A percentile compares a stretch with the other conserved stretches of the same genome.
Conservation (phyloP, 805 yeast genomes). For the Hermanozyma aechmeae region DNA sequence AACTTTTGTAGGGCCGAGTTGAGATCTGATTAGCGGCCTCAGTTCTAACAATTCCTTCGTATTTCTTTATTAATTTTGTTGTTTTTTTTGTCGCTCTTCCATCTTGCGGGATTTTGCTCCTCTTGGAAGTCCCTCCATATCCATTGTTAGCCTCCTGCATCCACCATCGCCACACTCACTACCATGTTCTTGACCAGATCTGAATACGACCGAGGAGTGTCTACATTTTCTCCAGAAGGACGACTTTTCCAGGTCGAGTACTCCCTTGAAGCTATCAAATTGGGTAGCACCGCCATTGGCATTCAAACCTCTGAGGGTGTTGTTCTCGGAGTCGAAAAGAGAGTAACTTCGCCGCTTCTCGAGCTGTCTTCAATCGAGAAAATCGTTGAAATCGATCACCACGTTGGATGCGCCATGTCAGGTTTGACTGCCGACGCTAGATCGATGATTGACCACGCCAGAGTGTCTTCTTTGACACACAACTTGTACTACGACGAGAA, state of each 20-base stretch:
- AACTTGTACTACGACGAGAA: constrained; percentile 85
- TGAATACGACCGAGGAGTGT: constrained; percentile 98
- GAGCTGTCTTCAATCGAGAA: constrained; percentile 94
- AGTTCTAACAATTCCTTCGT: no score
- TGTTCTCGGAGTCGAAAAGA: constrained; percentile 90
- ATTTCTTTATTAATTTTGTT: no score
- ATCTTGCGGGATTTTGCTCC: no score
- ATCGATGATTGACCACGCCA: constrained; percentile 96
- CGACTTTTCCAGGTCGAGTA: constrained; percentile 97
- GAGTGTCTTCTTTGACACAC: constrained; percentile 84
- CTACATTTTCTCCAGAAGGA: constrained; percentile 98
- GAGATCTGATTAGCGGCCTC: no score
- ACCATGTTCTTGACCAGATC: constrained; percentile 96
- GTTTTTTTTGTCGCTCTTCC: no score
- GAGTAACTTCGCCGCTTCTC: constrained; percentile 85
- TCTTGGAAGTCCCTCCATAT: no score
- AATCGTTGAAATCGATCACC: constrained; percentile 87
- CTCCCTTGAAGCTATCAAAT: constrained; percentile 92
- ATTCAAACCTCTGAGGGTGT: constrained; percentile 94
- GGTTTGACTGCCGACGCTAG: constrained; percentile 98
- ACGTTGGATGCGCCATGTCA: constrained; percentile 97
- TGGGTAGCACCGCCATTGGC: constrained; percentile 98
- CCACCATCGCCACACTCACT: constrained; percentile 2
- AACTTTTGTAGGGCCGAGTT: no score
- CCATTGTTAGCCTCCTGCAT: not conserved